A percentile compares a stretch with the other conserved stretches of the same genome.
These are phyloP conservation scores for Orbilia oligospora DNA, from an alignment of 2,329 filamentous ascomycete genomes.

Conservation along the genomic window DNA sequence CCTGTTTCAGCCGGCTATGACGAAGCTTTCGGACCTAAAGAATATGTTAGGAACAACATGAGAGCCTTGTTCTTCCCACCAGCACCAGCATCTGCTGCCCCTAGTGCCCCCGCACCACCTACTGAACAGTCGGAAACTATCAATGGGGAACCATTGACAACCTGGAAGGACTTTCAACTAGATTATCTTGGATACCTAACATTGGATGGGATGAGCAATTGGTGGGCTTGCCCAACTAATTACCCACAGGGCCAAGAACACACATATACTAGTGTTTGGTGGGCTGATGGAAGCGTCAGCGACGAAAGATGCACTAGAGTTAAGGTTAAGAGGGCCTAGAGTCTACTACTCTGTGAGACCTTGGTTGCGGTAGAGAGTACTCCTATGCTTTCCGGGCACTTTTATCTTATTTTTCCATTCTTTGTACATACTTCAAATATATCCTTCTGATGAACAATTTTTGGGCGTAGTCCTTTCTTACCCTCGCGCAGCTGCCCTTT, in stretches of 20 bases:
- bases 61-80: constrained; percentile 47
- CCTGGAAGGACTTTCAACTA: constrained; percentile 49
- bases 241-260: constrained; percentile 29
- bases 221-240: constrained; percentile 48
- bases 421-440: constrained; percentile 15
- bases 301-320: constrained; percentile 44
- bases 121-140: not conserved
- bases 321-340: constrained; percentile 43
- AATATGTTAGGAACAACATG: constrained; percentile 58
- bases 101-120: not conserved
- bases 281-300: constrained; percentile 45
- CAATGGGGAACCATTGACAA: constrained; percentile 33
- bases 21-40: constrained; percentile 32
- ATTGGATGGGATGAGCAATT: constrained; percentile 42
- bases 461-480: too few species aligned
- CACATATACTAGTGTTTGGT: constrained; percentile 49
- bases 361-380: not conserved
- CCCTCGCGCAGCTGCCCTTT: too few species aligned
- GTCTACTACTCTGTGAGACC: not conserved
- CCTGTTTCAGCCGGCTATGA: constrained; percentile 45
- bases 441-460: not conserved
- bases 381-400: not conserved
- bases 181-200: constrained; percentile 40
- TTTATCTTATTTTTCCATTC: constrained; percentile 9
- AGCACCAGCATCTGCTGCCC: constrained; percentile 1